Evolutionary conservation across 2,329 filamentous ascomycete genomes (phyloP), one percentile per base, ranked within the genome.

Genomic region (Fusarium sp.): DNA sequence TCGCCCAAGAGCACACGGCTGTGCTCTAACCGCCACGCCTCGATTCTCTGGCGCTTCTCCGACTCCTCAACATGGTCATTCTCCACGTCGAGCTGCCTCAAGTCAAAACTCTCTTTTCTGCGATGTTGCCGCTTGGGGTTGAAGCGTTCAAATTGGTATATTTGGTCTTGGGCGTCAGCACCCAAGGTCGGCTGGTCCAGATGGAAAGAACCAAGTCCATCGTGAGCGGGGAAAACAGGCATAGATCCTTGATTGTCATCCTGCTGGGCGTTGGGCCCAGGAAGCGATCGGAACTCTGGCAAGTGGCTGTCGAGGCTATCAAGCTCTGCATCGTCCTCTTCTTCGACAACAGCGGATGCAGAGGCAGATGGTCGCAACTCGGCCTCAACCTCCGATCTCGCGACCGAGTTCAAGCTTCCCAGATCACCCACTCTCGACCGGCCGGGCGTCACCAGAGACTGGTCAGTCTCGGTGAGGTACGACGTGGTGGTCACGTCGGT

Each of bases 221-320:
- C 95, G 80, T 99, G 97, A 1, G 92, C 90, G 0, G 97, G 97
- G n/a, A 99, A 88, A 3, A 98, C 90, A 0, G 94, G 91, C 20
- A 88, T 86, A 22, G 90, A 86, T 73, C 90, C 90, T 20, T 80
- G 79, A 14, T 72, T 74, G 4, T 72, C 73, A 4, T 73, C 78
- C 9, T 73, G 76, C 22, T 74, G 68, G 4, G 70, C 71, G 37
- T 77, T 73, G 27, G 77, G 68, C 7, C 73, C 81, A 5, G 88
- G 86, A 8, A 86, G 86, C 52, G 94, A 91, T 61, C 95, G 91
- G 80, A 98, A 98, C 50, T 95, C 95, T 73, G 95, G 93, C 2
- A 98, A 87, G 63, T 97, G 95, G 80, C 96, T 95, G 81, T 98
- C 96, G 45, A 98, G 87, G 80, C 95, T 98, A 81, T 99, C 97